These are phyloP conservation scores for Pestalotiopsis sp. DNA, from an alignment of 2,329 filamentous ascomycete genomes.

Conservation along the genomic window DNA sequence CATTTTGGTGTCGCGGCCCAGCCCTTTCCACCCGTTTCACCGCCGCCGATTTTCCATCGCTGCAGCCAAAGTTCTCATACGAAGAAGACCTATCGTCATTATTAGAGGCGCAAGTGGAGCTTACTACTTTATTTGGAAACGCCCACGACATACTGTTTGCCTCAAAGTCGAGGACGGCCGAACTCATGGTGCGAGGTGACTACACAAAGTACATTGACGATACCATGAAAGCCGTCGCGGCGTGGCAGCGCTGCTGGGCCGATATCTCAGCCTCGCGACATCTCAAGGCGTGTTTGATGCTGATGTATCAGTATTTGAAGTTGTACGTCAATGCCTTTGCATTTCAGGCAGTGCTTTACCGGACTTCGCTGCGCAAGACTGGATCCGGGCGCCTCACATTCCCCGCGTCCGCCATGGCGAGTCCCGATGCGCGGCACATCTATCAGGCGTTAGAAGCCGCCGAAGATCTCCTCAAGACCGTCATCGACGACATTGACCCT, in stretches of 20 bases:
- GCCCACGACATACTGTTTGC: background rate
- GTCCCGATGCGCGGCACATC: background rate
- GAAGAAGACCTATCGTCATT: background rate
- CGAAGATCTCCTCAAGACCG: background rate
- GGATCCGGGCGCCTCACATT: background rate
- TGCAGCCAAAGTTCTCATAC: background rate
- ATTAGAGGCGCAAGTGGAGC: background rate
- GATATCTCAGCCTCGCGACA: background rate
- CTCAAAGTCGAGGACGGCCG: background rate
- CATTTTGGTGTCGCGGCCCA: background rate
- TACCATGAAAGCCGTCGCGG: background rate
- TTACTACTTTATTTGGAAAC: background rate
- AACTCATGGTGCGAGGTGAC: background rate
- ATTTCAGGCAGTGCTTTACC: background rate
- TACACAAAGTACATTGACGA: background rate
- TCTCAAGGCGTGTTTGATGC: background rate
- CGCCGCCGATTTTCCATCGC: background rate
- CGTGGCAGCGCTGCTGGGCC: background rate
- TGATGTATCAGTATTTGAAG: background rate
- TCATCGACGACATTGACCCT: background rate
- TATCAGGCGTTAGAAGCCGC: background rate
- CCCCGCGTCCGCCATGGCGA: background rate
- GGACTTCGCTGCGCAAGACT: background rate
- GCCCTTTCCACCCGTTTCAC: background rate
- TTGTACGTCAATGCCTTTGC: background rate